Base-by-base conservation (phyloP, 148 eudicot species). In the Rhododendron molle region DNA sequence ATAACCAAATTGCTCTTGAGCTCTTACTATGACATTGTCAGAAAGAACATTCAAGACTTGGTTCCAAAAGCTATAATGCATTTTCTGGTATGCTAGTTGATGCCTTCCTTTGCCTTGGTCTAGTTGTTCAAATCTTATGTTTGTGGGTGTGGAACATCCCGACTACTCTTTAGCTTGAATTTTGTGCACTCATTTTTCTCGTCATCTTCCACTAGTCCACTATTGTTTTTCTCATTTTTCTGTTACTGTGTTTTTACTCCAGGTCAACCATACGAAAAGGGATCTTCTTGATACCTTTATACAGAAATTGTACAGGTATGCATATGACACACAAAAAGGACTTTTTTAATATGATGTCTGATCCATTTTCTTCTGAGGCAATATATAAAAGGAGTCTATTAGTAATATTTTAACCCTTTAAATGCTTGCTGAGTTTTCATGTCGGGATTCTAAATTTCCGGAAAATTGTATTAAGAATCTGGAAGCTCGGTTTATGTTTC, bases 21-120 rank as follows among this genome's bases (percentile, higher is more conserved):
- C 65, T 94, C 96, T 30, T 94, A 94, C 82, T 94, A 90, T 83
- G 91, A 92, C 76, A 91, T 94, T 58, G 96, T 94, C 34, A 86
- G 95, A 82, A 94, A 92, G 88, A 94, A 90, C 71, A 84, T 94
- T 74, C 90, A 94, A 74, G 96, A 94, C 86, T 89, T 84, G 38
- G 90, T 94, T 49, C 96, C 96, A 16, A 91, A 90, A 87, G 93
- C 93, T 43, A 88, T 94, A 52, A 94, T 94, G 94, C 92, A 92
- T 86, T 94, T 89, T 78, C 86, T 94, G 93, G 96, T 94, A 92
- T 69, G 32, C 47, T 26, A 43, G 16, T 81, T 32, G 26, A 52
- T 13, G 54, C 54, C 78, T 36, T 76, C 30, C 30, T 32, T 83
- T 78, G 2, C 81, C 49, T 20, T 83, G 13, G 44, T 23, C 52